Evolutionary conservation across 2,329 filamentous ascomycete genomes (phyloP).

Genomic region (Thermothelomyces thermophilus): DNA sequence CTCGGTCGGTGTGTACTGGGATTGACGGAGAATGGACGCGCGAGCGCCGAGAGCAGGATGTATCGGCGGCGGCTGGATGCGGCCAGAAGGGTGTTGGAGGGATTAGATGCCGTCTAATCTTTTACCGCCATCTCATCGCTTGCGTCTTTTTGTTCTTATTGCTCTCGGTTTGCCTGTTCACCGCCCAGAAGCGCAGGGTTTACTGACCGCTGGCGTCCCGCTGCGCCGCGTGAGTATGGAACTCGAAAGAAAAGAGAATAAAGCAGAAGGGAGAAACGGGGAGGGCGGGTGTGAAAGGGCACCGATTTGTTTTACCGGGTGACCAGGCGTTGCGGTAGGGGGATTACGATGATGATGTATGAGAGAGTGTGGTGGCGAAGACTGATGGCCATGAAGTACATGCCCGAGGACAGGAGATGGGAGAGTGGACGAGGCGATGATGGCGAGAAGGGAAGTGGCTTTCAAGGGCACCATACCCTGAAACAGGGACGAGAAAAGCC

Average conservation of each 20-base stretch:
- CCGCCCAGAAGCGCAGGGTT: too few species aligned
- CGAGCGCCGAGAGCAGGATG: constrained; percentile 53
- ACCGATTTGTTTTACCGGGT: neutral
- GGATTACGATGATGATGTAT: neutral
- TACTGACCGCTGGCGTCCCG: too few species aligned
- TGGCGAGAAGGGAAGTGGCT: too few species aligned
- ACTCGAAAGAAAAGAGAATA: too few species aligned
- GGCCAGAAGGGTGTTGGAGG: constrained; percentile 67
- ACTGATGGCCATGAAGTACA: too few species aligned
- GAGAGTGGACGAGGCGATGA: too few species aligned
- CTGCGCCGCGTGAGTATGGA: too few species aligned
- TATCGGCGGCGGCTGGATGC: constrained; percentile 68
- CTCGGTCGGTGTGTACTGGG: constrained; percentile 55
- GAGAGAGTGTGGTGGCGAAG: neutral
- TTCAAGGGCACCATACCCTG: neutral
- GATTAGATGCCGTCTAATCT: constrained; percentile 39
- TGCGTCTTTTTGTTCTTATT: neutral
- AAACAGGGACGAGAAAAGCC: neutral
- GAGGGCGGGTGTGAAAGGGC: neutral
- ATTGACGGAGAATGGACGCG: constrained; percentile 47
- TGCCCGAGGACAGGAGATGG: too few species aligned
- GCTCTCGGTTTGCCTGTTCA: too few species aligned
- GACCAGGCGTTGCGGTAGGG: neutral
- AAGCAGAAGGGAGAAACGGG: too few species aligned
- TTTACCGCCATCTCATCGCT: neutral